Percentiles rank a stretch among this genome's conserved stretches.
Conservation (phyloP, 2,329 filamentous ascomycete species). For the Teratosphaeriaceae sp. region DNA sequence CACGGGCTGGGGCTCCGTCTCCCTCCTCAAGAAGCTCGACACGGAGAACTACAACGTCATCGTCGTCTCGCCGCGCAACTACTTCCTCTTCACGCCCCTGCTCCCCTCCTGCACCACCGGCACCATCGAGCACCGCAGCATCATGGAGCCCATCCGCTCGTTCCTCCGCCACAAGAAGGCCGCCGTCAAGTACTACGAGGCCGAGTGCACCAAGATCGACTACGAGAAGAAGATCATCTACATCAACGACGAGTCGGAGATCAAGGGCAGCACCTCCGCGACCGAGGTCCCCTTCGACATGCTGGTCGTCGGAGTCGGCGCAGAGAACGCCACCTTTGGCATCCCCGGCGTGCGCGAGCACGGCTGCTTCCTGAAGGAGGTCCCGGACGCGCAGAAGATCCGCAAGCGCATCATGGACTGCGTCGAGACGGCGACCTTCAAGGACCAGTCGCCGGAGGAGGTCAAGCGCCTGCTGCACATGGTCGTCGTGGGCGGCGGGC, state of each 20-base stretch:
- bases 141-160: constrained; percentile 98
- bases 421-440: constrained; percentile 96
- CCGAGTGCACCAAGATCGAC: constrained; percentile 92
- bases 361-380: constrained; percentile 98
- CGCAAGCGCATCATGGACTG: constrained; percentile 99
- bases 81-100: constrained; percentile 98
- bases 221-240: constrained; percentile 80
- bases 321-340: constrained; percentile 96
- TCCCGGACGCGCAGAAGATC: constrained; percentile 89
- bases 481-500: constrained; percentile 80
- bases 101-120: constrained; percentile 96
- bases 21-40: constrained; percentile 95
- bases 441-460: constrained; percentile 84
- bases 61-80: constrained; percentile 96
- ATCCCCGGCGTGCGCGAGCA: constrained; percentile 93
- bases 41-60: constrained; percentile 97
- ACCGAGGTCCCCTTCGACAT: constrained; percentile 97
- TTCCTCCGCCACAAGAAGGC: constrained; percentile 94
- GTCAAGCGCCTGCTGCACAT: constrained; percentile 93
- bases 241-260: constrained; percentile 86
- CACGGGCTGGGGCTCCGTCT: constrained; percentile 94
- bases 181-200: constrained; percentile 94
- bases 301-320: constrained; percentile 94
- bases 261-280: constrained; percentile 73
- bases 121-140: constrained; percentile 96